phyloP scores from a whole-genome alignment of 176 grass and related monocot genomes.

The Pontederia crassipes region DNA sequence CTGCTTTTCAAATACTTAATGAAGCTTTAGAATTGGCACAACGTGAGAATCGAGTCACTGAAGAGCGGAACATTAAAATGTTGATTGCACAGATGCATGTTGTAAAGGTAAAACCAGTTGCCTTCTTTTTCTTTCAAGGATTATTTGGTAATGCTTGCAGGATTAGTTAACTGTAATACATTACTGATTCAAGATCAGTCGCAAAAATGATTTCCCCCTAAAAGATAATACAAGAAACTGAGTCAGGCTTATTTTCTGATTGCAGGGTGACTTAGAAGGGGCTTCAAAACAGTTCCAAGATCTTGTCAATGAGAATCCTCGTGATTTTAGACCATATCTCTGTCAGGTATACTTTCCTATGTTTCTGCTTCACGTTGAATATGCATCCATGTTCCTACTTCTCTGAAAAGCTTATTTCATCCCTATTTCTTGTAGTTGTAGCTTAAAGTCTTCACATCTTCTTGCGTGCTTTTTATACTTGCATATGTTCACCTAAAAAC shows the following conservation, averaged over 20 bases:
- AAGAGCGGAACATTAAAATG: slow-evolving; percentile 73
- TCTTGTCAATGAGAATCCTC: slow-evolving; percentile 68
- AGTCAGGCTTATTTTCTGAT: background rate
- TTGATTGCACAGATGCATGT: slow-evolving; percentile 91
- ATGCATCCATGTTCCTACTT: background rate
- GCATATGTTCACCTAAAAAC: background rate
- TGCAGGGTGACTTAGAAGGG: slow-evolving; percentile 52
- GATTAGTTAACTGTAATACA: too few relatives aligned
- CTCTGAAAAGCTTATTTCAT: background rate
- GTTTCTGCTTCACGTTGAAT: background rate
- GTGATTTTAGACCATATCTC: slow-evolving; percentile 78
- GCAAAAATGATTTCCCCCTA: too few relatives aligned
- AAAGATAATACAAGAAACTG: background rate
- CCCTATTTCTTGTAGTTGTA: background rate
- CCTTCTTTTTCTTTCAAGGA: background rate
- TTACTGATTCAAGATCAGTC: too few relatives aligned
- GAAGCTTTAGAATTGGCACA: slow-evolving; percentile 69
- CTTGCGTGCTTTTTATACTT: slow-evolving; percentile 1
- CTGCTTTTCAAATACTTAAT: slow-evolving; percentile 66
- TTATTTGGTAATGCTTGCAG: too few relatives aligned
- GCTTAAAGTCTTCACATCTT: background rate
- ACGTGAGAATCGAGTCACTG: slow-evolving; percentile 55
- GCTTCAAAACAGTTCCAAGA: slow-evolving; percentile 55
- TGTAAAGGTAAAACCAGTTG: slow-evolving; percentile 32
- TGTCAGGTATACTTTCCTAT: slow-evolving; percentile 45